These are phyloP conservation scores for Pelargonium nanum DNA, from an alignment of 345 rosid species.

Conservation along the genomic window DNA sequence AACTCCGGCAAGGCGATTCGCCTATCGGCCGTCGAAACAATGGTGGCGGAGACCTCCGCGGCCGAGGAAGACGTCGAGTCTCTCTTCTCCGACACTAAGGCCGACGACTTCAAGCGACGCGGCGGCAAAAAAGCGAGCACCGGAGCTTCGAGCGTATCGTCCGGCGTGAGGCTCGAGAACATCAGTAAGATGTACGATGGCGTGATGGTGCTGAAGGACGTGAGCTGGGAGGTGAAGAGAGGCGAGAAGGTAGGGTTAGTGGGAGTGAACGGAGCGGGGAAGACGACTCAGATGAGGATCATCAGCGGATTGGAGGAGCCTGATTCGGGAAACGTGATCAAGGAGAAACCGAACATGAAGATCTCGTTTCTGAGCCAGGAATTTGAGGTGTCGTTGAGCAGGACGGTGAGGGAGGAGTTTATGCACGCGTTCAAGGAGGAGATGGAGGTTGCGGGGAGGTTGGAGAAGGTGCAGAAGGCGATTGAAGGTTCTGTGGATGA, in stretches of 20 bases:
- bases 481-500: slow-evolving; percentile 71
- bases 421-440: slow-evolving; percentile 77
- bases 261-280: slow-evolving; percentile 92
- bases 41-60: slow-evolving; percentile 25
- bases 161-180: slow-evolving; percentile 79
- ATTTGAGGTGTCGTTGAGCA: slow-evolving; percentile 77
- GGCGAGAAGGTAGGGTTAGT: slow-evolving; percentile 90
- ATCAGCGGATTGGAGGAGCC: slow-evolving; percentile 80
- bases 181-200: slow-evolving; percentile 76
- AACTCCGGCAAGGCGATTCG: slow-evolving; percentile 18
- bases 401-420: slow-evolving; percentile 90
- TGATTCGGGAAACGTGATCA: slow-evolving; percentile 77
- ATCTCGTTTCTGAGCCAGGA: slow-evolving; percentile 77
- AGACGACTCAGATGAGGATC: slow-evolving; percentile 87
- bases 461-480: slow-evolving; percentile 82
- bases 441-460: slow-evolving; percentile 58
- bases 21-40: slow-evolving; percentile 42
- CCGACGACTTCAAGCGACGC: slow-evolving; percentile 24
- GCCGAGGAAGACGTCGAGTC: slow-evolving; percentile 56
- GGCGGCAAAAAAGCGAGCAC: slow-evolving; percentile 26
- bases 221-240: slow-evolving; percentile 84
- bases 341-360: slow-evolving; percentile 67
- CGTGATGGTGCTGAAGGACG: slow-evolving; percentile 65
- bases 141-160: slow-evolving; percentile 72
- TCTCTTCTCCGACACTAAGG: slow-evolving; percentile 35